Percentiles rank a stretch among this genome's conserved stretches.
These are phyloP conservation scores for Schwanniomyces vanrijiae DNA, from an alignment of 805 yeast genomes.

Conservation along the genomic window DNA sequence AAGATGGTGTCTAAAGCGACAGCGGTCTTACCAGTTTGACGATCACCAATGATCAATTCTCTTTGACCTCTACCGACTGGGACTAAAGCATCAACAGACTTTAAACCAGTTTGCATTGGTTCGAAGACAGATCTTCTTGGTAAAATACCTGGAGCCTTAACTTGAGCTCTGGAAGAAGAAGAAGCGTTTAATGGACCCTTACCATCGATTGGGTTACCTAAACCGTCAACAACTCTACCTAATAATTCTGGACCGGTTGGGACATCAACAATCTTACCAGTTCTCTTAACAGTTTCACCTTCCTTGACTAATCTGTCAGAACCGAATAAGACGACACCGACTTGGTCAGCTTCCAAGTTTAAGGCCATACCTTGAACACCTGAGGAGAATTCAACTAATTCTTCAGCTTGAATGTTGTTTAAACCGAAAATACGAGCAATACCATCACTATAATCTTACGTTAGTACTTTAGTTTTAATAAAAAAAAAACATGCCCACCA, in stretches of 20 bases:
- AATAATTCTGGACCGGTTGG: constrained; percentile 97
- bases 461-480: constrained; percentile 31
- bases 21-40: constrained; percentile 99
- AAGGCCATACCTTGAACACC: constrained; percentile 99
- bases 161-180: constrained; percentile 91
- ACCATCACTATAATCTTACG: constrained; percentile 78
- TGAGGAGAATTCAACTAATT: constrained; percentile 97
- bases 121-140: constrained; percentile 98
- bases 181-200: constrained; percentile 95
- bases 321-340: constrained; percentile 99
- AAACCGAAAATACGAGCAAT: constrained; percentile 99
- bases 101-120: constrained; percentile 99
- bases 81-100: constrained; percentile 98
- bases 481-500: not conserved
- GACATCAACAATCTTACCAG: constrained; percentile 98
- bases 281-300: constrained; percentile 99
- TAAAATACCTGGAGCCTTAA: constrained; percentile 99
- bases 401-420: constrained; percentile 99
- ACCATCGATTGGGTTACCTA: constrained; percentile 99
- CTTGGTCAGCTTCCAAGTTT: constrained; percentile 99
- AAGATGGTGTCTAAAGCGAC: constrained; percentile 97
- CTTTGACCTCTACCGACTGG: constrained; percentile 99
- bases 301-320: constrained; percentile 98
- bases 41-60: constrained; percentile 99
- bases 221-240: constrained; percentile 99